phyloP scores from a whole-genome alignment of 768 basidiomycete genomes.

The Boletus edulis region DNA sequence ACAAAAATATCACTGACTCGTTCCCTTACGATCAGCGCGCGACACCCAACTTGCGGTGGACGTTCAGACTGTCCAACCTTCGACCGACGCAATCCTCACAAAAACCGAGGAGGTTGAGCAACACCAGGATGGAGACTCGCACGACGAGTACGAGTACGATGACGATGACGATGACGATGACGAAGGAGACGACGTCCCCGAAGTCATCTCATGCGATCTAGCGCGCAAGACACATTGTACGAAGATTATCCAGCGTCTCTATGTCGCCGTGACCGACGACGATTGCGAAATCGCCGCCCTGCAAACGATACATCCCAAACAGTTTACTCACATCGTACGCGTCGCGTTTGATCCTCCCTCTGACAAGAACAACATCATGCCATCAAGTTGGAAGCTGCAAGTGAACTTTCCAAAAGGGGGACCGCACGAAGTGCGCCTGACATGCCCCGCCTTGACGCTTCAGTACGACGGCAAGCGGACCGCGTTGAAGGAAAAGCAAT shows the following conservation, averaged over 20 bases:
- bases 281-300: slow-evolving; percentile 2
- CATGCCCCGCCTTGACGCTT: too few relatives aligned
- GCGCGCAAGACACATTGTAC: neutral
- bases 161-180: too few relatives aligned
- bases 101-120: neutral
- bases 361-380: too few relatives aligned
- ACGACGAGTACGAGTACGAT: neutral
- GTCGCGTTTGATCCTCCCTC: too few relatives aligned
- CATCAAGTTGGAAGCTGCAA: too few relatives aligned
- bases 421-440: too few relatives aligned
- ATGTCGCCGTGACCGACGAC: slow-evolving; percentile 2
- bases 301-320: neutral
- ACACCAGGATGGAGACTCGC: neutral
- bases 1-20: neutral
- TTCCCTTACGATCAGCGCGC: neutral
- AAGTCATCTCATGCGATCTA: neutral
- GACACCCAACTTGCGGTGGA: neutral
- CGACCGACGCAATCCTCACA: neutral
- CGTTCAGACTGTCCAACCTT: neutral
- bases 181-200: neutral
- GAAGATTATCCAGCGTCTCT: neutral
- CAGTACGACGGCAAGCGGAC: neutral
- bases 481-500: too few relatives aligned
- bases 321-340: neutral
- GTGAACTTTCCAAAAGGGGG: too few relatives aligned